Base-by-base conservation (phyloP, 306 rosid genomes). In the Cyclanthera cordifolia region DNA sequence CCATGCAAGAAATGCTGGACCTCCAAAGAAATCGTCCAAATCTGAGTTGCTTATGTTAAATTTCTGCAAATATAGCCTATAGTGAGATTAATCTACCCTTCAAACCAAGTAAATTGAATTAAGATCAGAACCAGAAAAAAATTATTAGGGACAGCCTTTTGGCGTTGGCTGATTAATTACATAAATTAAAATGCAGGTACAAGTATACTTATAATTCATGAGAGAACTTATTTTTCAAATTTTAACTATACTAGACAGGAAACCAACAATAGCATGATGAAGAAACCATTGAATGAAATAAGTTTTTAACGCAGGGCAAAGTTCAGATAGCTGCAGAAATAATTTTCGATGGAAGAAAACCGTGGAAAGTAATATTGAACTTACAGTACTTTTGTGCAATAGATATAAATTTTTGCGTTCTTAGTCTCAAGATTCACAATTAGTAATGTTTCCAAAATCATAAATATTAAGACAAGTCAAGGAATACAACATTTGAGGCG, bases 1-100 rank as follows among this genome's bases (percentile, higher is more conserved):
- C 91, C 97, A 91, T 6, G 97, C 89, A 76, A 91, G 97, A 80
- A 91, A 91, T 15, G 94, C 97, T 1, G 97, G 97, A 69, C 97
- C 97, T 73, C 97, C 95, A 55, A 91, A 91, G 86, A 88, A 91
- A 77, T 86, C 89, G 67, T 91, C 80, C 84, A 91, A 82, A 71
- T 88, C 85, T 16, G 86, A 81, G 72, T 9, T 78, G 80, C 81
- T 88, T 56, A 86, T 60, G 69, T 91, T 88, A 80, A 84, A 91
- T 77, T 86, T 88, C 82, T 91, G 88, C 81, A 65, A 65, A 14
- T 13, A 23, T 79, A 79, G 20, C 34, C 15, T 67, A 54, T 24
- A 8, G 24, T 67, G 69, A 39, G 45, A 50, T 49, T 63, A 16
- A 52, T 45, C 53, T 20, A 34, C 6, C 43, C 19, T 34, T 61